Percentiles rank a stretch among this genome's conserved stretches.
phyloP scores from a whole-genome alignment of 2,329 filamentous ascomycete genomes.

The Beauveria pseudobassiana region DNA sequence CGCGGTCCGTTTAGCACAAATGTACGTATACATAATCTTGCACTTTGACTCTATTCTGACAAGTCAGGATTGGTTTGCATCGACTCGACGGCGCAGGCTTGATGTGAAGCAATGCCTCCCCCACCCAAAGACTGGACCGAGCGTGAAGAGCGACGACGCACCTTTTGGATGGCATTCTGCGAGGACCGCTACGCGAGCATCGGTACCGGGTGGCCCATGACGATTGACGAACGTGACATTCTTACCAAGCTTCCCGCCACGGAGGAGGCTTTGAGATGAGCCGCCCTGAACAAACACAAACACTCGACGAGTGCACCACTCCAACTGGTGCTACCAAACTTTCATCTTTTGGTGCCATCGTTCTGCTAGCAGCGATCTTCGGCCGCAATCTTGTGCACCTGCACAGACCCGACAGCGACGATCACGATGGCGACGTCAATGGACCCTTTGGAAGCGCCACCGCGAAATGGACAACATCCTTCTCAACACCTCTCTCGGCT shows the following conservation, averaged over 20 bases:
- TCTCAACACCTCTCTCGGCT: conserved; percentile 73
- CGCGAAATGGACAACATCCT: conserved; percentile 83
- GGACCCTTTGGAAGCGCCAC: conserved; percentile 92
- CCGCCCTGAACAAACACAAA: conserved; percentile 62
- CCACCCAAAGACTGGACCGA: conserved; percentile 91
- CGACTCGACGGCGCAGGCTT: conserved; percentile 73
- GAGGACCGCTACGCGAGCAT: conserved; percentile 90
- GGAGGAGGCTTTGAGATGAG: conserved; percentile 76
- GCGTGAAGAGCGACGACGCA: conserved; percentile 79
- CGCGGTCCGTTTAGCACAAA: conserved; percentile 72
- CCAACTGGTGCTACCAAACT: conserved; percentile 66
- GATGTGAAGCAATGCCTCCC: conserved; percentile 83
- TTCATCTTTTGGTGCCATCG: conserved; percentile 70
- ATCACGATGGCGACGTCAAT: conserved; percentile 79
- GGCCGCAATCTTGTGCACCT: conserved; percentile 87
- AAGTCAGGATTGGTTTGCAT: conserved; percentile 78
- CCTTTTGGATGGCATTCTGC: conserved; percentile 92
- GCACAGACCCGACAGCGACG: conserved; percentile 74
- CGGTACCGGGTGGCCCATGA: conserved; percentile 96
- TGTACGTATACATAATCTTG: conserved; percentile 43
- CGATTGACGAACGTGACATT: conserved; percentile 85
- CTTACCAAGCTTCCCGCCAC: conserved; percentile 75
- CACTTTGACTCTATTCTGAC: conserved; percentile 35
- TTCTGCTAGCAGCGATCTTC: conserved; percentile 82
- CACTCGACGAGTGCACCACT: conserved; percentile 61